Evolutionary conservation across 164 flowering plant species (phyloP), one percentile per base, ranked within the genome.

Genomic region (Paratinospora sagittata): DNA sequence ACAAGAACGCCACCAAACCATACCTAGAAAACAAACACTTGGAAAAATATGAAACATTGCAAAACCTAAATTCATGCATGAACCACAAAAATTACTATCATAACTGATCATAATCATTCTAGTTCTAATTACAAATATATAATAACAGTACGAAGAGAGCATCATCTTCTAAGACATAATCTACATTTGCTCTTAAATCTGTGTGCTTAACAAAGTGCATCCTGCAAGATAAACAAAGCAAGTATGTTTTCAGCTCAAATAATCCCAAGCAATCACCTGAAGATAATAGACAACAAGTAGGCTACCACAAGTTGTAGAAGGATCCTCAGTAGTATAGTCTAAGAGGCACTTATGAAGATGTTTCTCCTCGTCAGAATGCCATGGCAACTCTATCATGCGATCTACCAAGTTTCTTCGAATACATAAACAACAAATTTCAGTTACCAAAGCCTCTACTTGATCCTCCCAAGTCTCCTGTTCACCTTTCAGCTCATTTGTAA

Each of bases 221-320:
- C 61, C 24, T 19, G 9, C 61, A 55, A 0, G 21, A 55, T 19
- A 17, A n/a, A 23, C 24, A 55, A 55, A 55, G 21, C 24, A 55
- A 55, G 19, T 55, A 55, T 9, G 24, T 55, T 8, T 30, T 30
- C 34, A 30, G 34, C 34, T 21, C 61, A 19, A n/a, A 55, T n/a
- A 19, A 23, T 19, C 30, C 16, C 21, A 66, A 27, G 43, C 27
- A 63, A 23, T 78, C 79, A 96, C 99, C 97, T 93, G 98, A 62
- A 93, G 85, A 86, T 89, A 93, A 80, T 80, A 96, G 57, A 93
- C 92, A 52, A 91, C 95, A 77, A 96, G 92, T 63, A 93, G 95
- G 78, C 94, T 87, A 72, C 99, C 99, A 67, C 74, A 64, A 62
- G 81, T 73, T 66, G 89, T 70, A 70, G 85, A 81, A 65, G 96